These are phyloP conservation scores for Pugionium dolabratum DNA, from an alignment of 345 rosid genomes.

Conservation along the genomic window DNA sequence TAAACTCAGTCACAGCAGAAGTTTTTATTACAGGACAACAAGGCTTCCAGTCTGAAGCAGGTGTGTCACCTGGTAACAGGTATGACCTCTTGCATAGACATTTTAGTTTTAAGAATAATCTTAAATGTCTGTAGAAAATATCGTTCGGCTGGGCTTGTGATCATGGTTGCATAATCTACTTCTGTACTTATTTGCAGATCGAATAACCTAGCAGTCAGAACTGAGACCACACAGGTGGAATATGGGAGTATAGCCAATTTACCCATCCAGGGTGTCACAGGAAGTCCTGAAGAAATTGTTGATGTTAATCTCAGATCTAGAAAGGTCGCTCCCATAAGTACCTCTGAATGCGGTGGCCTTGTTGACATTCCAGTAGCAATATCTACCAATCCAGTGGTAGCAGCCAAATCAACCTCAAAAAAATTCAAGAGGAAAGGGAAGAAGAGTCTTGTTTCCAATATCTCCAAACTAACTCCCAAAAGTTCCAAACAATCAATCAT, in stretches of 20 bases:
- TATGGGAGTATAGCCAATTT: constrained; percentile 43
- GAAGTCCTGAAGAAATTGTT: constrained; percentile 22
- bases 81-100: constrained; percentile 24
- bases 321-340: constrained; percentile 21
- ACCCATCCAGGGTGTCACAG: constrained; percentile 33
- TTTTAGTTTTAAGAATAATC: not conserved
- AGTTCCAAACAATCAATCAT: constrained; percentile 19
- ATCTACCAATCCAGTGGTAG: constrained; percentile 27
- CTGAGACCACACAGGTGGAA: constrained; percentile 36
- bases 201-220: constrained; percentile 47
- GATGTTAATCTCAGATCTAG: constrained; percentile 25
- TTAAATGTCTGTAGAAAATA: not conserved
- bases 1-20: constrained; percentile 73
- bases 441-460: constrained; percentile 31
- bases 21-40: constrained; percentile 57
- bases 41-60: constrained; percentile 56
- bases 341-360: constrained; percentile 34
- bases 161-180: constrained; percentile 9
- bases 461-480: constrained; percentile 34
- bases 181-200: constrained; percentile 46
- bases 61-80: constrained; percentile 46
- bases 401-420: constrained; percentile 34
- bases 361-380: constrained; percentile 35
- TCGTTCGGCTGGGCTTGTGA: not conserved
- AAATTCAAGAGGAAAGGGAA: constrained; percentile 35